Evolutionary conservation across 345 rosid species (phyloP).

Genomic region (rapeseed (Brassica napus)): DNA sequence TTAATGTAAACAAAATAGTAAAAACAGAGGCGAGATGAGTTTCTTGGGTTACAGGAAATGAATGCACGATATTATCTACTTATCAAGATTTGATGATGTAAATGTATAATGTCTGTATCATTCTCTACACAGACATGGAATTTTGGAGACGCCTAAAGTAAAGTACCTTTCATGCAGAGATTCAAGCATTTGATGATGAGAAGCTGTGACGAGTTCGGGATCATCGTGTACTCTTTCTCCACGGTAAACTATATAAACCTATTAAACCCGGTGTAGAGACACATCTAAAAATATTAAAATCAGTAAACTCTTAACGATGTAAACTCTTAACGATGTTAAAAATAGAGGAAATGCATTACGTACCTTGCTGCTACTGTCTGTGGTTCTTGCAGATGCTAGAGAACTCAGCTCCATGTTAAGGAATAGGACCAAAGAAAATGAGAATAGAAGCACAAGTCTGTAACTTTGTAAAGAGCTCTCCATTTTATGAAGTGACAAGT

Average conservation of each 20-base stretch:
- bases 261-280: neutral
- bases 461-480: neutral
- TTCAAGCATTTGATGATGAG: constrained; percentile 47
- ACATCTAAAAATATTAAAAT: neutral
- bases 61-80: neutral
- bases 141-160: neutral
- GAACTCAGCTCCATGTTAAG: constrained; percentile 10
- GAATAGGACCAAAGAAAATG: constrained; percentile 4
- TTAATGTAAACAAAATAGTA: no score
- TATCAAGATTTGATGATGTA: no score
- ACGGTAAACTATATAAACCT: constrained; percentile 50
- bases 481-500: constrained; percentile 21
- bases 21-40: neutral
- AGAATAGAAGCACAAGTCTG: constrained; percentile 13
- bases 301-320: no score
- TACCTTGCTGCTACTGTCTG: constrained; percentile 1
- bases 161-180: constrained; percentile 46
- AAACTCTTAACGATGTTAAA: neutral
- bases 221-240: constrained; percentile 48
- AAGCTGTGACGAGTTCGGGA: constrained; percentile 40
- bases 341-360: neutral
- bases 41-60: constrained; percentile 5
- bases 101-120: no score
- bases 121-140: neutral
- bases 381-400: neutral